Evolutionary conservation across 2,329 filamentous ascomycete species (phyloP), one percentile per base, ranked within the genome.

Genomic region (Cladophialophora psammophila): DNA sequence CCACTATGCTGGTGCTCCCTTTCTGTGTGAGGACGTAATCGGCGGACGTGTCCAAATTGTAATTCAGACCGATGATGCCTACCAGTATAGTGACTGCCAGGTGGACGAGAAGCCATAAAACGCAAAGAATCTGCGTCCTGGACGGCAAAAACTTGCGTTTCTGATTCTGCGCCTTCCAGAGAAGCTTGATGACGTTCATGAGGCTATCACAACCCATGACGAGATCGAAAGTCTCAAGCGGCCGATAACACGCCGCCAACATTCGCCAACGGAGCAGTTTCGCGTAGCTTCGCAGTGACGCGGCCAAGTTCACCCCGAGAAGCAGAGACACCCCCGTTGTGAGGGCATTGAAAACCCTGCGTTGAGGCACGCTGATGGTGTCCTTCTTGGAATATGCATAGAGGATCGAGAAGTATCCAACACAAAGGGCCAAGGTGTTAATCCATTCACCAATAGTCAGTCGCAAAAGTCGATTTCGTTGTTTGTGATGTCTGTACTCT

Each of bases 51-150:
- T 72, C 65, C 36, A 72, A 38, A 35, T 70, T 71, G 53, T 72
- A 72, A 26, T 70, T 72, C 36, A 72, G 63, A n/a, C 70, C 70
- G 32, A 72, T 66, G 31, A 72, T 68, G 9, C 68, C 70, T n/a
- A 71, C 69, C 36, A 72, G 64, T 9, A 72, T 20, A 4, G 66
- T 69, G 26, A 68, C 53, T 7, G 67, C 70, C 15, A 72, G 34
- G 53, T 68, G 67, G 52, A 71, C 61, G 7, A 70, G 57, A 12
- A 72, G 63, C 70, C 70, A 72, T 2, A 71, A 45, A 8, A 67
- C 15, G 48, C 69, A 69, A 15, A 69, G 38, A 12, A 71, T 32
- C 50, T 72, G 70, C 1, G 70, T 72, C 26, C 57, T 58, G 2
- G 69, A 69, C 18, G 68, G 69, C 31, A 69, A 53, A 40, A 36